Conservation (phyloP, 805 yeast genomes). For the Yarrowia keelungensis region DNA sequence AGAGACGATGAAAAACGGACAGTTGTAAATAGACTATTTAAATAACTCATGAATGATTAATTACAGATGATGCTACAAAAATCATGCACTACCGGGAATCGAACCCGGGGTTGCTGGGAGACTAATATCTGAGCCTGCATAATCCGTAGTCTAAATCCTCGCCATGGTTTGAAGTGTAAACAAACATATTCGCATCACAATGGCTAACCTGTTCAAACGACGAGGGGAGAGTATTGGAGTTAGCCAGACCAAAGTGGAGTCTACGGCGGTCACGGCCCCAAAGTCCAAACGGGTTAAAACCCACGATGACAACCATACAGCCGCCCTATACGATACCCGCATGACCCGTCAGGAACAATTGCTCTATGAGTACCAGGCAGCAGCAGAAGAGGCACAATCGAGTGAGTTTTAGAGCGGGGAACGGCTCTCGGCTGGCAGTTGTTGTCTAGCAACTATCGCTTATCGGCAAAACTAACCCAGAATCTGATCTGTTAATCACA, state of each 20-base stretch:
- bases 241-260: neutral
- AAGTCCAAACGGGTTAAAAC: conserved; percentile 10
- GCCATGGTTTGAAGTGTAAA: neutral
- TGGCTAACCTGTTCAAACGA: conserved; percentile 25
- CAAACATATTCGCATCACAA: conserved; percentile 6
- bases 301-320: neutral
- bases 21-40: conserved; percentile 29
- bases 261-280: conserved; percentile 3
- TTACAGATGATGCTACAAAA: no score
- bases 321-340: conserved; percentile 7
- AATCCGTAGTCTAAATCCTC: conserved; percentile 21
- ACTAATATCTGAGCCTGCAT: neutral
- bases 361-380: conserved; percentile 18
- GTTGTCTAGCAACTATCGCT: no score
- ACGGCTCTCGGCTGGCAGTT: no score
- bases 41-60: neutral
- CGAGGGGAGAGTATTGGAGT: conserved; percentile 27
- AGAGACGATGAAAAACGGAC: neutral
- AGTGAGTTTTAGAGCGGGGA: conserved; percentile 3
- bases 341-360: conserved; percentile 30
- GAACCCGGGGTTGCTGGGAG: no score
- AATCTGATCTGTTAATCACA: conserved; percentile 17
- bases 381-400: conserved; percentile 30
- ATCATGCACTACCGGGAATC: no score
- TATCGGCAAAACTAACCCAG: conserved; percentile 1